Conservation (phyloP, 2,329 filamentous ascomycete genomes). For the Chrysosporium keratinophilum region DNA sequence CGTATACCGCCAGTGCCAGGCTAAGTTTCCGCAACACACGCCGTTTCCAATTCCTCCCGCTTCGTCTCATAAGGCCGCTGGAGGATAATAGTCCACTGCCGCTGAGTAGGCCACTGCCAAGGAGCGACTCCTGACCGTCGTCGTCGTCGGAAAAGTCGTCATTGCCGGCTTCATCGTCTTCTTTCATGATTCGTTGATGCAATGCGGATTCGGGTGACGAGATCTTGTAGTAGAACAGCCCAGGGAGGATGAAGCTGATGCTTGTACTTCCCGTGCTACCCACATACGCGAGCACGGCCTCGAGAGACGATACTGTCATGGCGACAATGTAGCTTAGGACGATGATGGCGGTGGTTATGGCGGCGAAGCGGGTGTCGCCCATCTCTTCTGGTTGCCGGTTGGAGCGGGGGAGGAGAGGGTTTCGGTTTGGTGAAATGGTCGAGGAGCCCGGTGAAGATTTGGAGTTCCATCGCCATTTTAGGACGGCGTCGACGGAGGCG, state of each 20-base stretch:
- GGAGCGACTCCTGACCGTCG: conserved; percentile 20
- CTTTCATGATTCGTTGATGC: conserved; percentile 78
- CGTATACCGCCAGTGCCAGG: conserved; percentile 70
- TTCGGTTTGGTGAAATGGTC: conserved; percentile 36
- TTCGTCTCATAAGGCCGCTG: conserved; percentile 51
- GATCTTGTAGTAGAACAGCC: conserved; percentile 97
- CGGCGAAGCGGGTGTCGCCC: conserved; percentile 76
- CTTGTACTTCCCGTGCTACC: conserved; percentile 88
- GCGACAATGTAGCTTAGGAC: conserved; percentile 76
- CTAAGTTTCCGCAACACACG: conserved; percentile 59
- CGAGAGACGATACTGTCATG: conserved; percentile 80
- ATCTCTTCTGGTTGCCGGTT: conserved; percentile 43
- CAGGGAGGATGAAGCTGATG: conserved; percentile 93
- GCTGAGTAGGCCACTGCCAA: conserved; percentile 24
- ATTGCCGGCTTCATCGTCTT: conserved; percentile 63
- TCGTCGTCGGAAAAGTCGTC: conserved; percentile 41
- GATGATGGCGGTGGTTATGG: conserved; percentile 79
- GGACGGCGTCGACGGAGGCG: conserved; percentile 86
- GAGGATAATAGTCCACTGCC: conserved; percentile 41
- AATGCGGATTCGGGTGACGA: conserved; percentile 76
- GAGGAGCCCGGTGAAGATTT: conserved; percentile 27
- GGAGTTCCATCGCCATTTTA: conserved; percentile 68
- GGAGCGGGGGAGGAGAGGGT: conserved; percentile 33
- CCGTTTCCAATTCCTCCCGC: conserved; percentile 53
- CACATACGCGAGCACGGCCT: conserved; percentile 88